Evolutionary conservation across 225 moss, liverwort and hornwort genomes (phyloP).

Genomic region (Lunularia cruciata): DNA sequence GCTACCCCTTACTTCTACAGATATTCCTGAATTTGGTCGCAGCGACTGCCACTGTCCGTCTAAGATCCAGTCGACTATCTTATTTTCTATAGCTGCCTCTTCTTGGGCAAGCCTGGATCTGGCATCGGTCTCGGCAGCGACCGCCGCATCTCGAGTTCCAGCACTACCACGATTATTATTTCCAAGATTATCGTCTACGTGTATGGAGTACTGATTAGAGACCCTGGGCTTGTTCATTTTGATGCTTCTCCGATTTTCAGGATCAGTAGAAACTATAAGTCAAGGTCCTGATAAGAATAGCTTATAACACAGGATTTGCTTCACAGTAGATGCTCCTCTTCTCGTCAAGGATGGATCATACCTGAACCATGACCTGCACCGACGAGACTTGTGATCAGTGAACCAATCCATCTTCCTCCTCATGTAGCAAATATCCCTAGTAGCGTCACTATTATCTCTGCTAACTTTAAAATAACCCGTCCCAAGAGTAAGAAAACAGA

Average conservation of each 20-base stretch:
- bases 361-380: not conserved
- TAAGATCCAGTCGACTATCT: constrained; percentile 62
- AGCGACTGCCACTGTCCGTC: constrained; percentile 65
- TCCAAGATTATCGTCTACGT: constrained; percentile 10
- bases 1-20: constrained; percentile 64
- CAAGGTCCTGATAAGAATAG: constrained; percentile 14
- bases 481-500: not conserved
- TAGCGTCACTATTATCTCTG: no score
- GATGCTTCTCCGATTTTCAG: not conserved
- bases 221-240: constrained; percentile 30
- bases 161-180: not conserved
- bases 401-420: no score
- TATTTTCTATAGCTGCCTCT: constrained; percentile 66
- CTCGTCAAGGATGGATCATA: constrained; percentile 2
- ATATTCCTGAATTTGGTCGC: constrained; percentile 70
- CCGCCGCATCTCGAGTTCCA: constrained; percentile 12
- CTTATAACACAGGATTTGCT: constrained; percentile 3
- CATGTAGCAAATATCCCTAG: no score
- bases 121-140: constrained; percentile 25
- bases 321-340: not conserved
- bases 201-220: constrained; percentile 16
- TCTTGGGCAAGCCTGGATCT: constrained; percentile 66
- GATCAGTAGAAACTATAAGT: not conserved
- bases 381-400: not conserved
- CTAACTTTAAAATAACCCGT: not conserved